Evolutionary conservation across 352 stramenopile genomes (phyloP).

Genomic region (Pythium guiyangense): DNA sequence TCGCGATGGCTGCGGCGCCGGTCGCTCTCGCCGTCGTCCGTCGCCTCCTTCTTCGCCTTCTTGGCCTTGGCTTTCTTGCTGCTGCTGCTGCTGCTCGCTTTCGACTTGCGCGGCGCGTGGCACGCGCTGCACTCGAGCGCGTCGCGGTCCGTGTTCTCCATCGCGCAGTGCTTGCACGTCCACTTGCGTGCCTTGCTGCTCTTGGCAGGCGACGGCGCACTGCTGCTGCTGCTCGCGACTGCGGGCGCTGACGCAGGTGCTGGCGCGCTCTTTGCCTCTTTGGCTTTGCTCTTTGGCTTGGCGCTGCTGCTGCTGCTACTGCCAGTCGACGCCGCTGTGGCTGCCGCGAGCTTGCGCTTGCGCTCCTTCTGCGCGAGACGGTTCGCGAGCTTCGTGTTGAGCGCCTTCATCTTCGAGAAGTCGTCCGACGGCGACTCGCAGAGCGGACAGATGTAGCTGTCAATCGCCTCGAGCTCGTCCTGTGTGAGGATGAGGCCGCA

Average conservation of each 20-base stretch:
- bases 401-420: constrained; percentile 50
- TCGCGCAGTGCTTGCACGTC: constrained; percentile 42
- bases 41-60: constrained; percentile 20
- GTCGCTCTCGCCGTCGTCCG: constrained; percentile 22
- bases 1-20: constrained; percentile 55
- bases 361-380: constrained; percentile 43
- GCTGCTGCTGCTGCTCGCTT: no score
- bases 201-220: not conserved
- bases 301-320: not conserved
- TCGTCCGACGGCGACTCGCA: constrained; percentile 73
- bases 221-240: constrained; percentile 3
- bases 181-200: constrained; percentile 23
- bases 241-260: not conserved
- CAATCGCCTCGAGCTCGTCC: constrained; percentile 80
- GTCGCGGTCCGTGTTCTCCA: constrained; percentile 35
- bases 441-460: constrained; percentile 82
- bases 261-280: not conserved
- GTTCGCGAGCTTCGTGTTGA: constrained; percentile 79
- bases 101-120: constrained; percentile 20
- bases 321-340: not conserved
- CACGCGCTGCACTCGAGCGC: constrained; percentile 40
- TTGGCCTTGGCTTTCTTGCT: constrained; percentile 7
- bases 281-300: not conserved
- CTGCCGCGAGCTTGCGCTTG: constrained; percentile 25
- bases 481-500: constrained; percentile 84